Evolutionary conservation across 495 filamentous ascomycete genomes (phyloP).

Genomic region (Hypoxylon fragiforme): DNA sequence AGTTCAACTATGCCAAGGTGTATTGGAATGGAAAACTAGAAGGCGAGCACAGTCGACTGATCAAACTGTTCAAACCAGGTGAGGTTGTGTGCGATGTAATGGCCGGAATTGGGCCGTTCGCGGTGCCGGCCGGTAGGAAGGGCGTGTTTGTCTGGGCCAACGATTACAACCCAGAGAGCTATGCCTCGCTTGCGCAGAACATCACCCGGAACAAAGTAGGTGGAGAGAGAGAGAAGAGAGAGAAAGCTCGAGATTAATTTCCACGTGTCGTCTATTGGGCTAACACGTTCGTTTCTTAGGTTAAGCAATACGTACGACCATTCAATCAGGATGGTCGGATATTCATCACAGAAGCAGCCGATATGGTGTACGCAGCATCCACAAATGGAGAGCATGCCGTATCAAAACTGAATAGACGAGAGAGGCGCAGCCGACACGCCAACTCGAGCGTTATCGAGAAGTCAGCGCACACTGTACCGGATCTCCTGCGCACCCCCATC

Average conservation of each 20-base stretch:
- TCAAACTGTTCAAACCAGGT: conserved; percentile 74
- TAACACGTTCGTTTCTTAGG: background rate
- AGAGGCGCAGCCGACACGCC: conserved; percentile 36
- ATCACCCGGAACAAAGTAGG: conserved; percentile 75
- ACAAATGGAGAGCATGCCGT: conserved; percentile 51
- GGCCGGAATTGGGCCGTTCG: conserved; percentile 96
- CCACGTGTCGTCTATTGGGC: too few species aligned
- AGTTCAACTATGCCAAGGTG: conserved; percentile 81
- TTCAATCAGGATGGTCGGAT: conserved; percentile 77
- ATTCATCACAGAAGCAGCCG: conserved; percentile 74
- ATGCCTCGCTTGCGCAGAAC: conserved; percentile 67
- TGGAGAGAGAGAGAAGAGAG: too few species aligned
- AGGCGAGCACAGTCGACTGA: conserved; percentile 81
- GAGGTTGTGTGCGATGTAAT: conserved; percentile 96
- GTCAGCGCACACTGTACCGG: conserved; percentile 28
- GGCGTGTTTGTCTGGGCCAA: conserved; percentile 95
- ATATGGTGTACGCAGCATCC: conserved; percentile 59
- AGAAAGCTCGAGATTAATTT: background rate
- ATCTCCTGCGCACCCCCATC: conserved; percentile 52
- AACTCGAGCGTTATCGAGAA: conserved; percentile 31
- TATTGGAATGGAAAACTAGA: conserved; percentile 96
- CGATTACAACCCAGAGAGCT: conserved; percentile 92
- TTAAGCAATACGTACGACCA: conserved; percentile 66
- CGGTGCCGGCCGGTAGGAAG: conserved; percentile 86
- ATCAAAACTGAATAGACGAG: conserved; percentile 43